Base-by-base conservation (phyloP, 1,139 yeast genomes). In the Blastobotrys apis region DNA sequence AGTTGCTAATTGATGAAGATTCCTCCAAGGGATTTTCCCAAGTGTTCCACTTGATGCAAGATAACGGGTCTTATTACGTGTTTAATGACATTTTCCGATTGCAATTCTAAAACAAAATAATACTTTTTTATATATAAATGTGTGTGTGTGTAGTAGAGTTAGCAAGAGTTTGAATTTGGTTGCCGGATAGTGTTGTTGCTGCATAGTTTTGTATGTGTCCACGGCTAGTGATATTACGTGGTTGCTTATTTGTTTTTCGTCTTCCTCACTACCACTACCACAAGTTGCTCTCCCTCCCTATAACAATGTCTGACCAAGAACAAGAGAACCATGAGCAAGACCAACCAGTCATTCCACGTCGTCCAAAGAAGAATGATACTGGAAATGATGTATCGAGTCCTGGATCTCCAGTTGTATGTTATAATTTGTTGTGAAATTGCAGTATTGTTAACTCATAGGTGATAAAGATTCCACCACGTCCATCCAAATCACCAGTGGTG, bases 11-110 rank as follows among this genome's bases (percentile, higher is more conserved):
- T 58, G 99, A 92, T 65, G 97, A 90, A 53, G 97, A 92, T 71
- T 84, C 81, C 63, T 80, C 97, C 47, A 97, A 90, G 71, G 81
- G 95, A 69, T 92, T 88, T 71, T 86, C 97, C 29, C 98, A 92
- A 72, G 95, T 87, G 37, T 92, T 92, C 80, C 98, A 92, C 65
- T 80, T 92, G 71, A 82, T 88, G 54, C 97, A 96, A 53, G 98
- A 92, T 50, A 88, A 84, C 44, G 79, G 77, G 63, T 84, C 94
- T 33, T 92, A 87, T 75, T 92, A 80, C 62, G 98, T 92, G 51
- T 84, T 87, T 71, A 94, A 92, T 70, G 98, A 94, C 65, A 86
- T 92, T 57, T 92, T 92, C 78, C 86, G 97, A 75, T 20, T 40
- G 13, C 38, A 33, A 27, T 40, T 40, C 81, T 92, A 43, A 53